A percentile compares a stretch with the other conserved stretches of the same genome.
Conservation (phyloP, 169 alveolate species). For the Amoebophrya sp. region DNA sequence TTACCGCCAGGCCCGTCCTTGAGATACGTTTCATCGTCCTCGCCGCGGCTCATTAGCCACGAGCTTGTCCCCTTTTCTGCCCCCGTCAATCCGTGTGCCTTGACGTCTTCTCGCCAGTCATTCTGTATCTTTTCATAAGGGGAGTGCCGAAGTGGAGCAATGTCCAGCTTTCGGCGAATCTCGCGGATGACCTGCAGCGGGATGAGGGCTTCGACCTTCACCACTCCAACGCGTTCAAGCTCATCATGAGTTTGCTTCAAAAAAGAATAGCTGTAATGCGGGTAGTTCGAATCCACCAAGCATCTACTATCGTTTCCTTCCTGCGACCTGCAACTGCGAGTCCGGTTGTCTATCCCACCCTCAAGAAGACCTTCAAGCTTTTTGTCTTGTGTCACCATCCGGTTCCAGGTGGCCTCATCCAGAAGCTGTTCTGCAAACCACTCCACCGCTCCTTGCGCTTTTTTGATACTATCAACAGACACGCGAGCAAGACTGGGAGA, state of each 20-base stretch:
- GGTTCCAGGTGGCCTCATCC: no score
- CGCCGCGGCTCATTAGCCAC: background rate
- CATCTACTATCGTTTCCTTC: background rate
- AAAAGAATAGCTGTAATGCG: background rate
- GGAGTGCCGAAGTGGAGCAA: background rate
- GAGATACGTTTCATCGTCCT: background rate
- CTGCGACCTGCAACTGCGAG: no score
- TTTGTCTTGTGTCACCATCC: no score
- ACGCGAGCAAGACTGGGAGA: no score
- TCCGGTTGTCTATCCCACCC: no score
- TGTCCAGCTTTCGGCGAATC: background rate
- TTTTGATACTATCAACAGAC: no score
- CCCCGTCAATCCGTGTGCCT: background rate
- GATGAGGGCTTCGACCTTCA: background rate
- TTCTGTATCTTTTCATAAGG: background rate
- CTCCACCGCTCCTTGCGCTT: no score
- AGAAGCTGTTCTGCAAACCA: no score
- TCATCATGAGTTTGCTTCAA: background rate
- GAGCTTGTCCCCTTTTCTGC: background rate
- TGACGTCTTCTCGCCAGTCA: background rate
- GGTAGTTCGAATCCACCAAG: background rate
- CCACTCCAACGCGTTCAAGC: background rate
- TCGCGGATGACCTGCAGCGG: background rate
- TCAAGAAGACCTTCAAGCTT: no score
- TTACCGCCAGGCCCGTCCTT: no score